Conservation (phyloP, 2,329 filamentous ascomycete species). For the Monascus ruber region DNA sequence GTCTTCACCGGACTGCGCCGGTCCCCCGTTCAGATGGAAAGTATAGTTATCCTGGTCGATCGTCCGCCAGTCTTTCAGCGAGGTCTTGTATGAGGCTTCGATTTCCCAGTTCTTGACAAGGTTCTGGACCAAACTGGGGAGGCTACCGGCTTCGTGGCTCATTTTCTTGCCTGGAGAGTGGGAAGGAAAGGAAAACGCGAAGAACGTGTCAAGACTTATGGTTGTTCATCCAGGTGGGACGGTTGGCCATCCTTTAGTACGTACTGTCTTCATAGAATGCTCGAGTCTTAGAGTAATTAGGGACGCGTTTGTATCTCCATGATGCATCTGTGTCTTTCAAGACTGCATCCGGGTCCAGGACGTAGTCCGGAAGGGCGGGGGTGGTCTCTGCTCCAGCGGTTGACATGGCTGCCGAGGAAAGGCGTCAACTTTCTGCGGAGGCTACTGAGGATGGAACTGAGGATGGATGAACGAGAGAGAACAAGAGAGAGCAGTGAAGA, state of each 20-base stretch:
- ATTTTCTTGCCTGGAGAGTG: slow-evolving; percentile 41
- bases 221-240: too few relatives aligned
- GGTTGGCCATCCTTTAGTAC: not conserved
- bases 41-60: slow-evolving; percentile 49
- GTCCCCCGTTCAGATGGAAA: slow-evolving; percentile 53
- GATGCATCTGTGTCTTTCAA: slow-evolving; percentile 41
- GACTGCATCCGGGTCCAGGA: slow-evolving; percentile 48
- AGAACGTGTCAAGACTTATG: not conserved
- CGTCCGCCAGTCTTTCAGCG: slow-evolving; percentile 53
- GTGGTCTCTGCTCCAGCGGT: not conserved
- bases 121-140: slow-evolving; percentile 54
- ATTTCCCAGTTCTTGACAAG: slow-evolving; percentile 65
- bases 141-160: slow-evolving; percentile 44
- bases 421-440: not conserved
- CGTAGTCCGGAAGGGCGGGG: slow-evolving; percentile 41
- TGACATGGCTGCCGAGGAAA: not conserved
- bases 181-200: slow-evolving; percentile 13
- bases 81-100: slow-evolving; percentile 56
- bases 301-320: slow-evolving; percentile 51
- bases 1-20: slow-evolving; percentile 46
- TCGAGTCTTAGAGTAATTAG: slow-evolving; percentile 55
- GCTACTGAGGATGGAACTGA: not conserved
- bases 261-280: slow-evolving; percentile 48
- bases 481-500: not conserved
- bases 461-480: not conserved